Evolutionary conservation across 2,329 filamentous ascomycete genomes (phyloP).

Genomic region (Pyrenochaeta sp.): DNA sequence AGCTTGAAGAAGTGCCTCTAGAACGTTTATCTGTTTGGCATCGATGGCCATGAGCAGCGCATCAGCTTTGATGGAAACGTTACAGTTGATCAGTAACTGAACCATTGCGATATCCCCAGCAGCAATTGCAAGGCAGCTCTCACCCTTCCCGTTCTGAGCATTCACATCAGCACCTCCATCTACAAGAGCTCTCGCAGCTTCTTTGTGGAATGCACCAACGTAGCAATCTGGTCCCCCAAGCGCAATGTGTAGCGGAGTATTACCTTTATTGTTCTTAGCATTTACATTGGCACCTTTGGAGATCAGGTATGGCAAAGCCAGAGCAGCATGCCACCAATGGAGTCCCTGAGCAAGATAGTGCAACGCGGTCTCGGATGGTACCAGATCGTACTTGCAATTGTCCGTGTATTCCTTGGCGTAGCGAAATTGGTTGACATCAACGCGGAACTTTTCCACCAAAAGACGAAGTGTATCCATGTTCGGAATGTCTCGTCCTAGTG

Average conservation of each 20-base stretch:
- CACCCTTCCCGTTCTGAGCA: conserved; percentile 6
- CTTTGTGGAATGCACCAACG: conserved; percentile 8
- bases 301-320: conserved; percentile 25
- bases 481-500: conserved; percentile 1
- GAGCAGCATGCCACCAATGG: conserved; percentile 25
- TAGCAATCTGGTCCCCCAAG: neutral
- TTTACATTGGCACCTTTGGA: conserved; percentile 14
- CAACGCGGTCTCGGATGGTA: neutral
- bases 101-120: conserved; percentile 10
- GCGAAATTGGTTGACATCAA: conserved; percentile 13
- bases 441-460: conserved; percentile 21
- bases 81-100: conserved; percentile 7
- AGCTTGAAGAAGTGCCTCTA: conserved; percentile 6
- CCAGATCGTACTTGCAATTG: neutral
- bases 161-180: conserved; percentile 16
- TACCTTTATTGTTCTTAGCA: conserved; percentile 23
- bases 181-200: conserved; percentile 12
- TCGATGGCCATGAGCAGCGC: conserved; percentile 11
- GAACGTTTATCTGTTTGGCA: neutral
- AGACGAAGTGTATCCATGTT: conserved; percentile 27
- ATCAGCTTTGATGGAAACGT: conserved; percentile 8
- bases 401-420: neutral
- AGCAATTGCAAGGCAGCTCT: conserved; percentile 16
- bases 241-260: conserved; percentile 38
- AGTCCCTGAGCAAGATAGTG: conserved; percentile 7